Evolutionary conservation across 2,329 filamentous ascomycete genomes (phyloP), one percentile per base, ranked within the genome.

Genomic region (Botrytis paeoniae): DNA sequence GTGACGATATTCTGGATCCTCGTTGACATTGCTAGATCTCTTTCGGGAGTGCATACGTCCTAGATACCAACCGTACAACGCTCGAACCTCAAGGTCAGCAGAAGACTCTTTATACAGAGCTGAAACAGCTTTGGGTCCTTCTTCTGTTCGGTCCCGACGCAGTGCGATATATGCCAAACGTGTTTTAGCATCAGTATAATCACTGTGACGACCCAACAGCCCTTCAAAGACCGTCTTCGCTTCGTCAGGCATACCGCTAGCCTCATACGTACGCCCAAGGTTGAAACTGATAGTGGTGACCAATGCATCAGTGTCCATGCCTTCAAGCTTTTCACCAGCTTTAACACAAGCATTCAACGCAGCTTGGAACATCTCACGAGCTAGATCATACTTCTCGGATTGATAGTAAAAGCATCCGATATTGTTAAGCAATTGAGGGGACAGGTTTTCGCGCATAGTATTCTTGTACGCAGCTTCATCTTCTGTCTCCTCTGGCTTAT

Each of bases 281-380:
- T 98, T 99, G 86, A 96, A 99, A 81, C 94, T 97, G 81, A 99
- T 97, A 4, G 95, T 97, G 0, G 95, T 97, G 39, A 98, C 92
- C 7, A 99, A 86, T 22, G 94, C 94, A 82, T 99, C 96, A 0
- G 92, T 95, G 80, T 98, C 96, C 75, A 91, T 87, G 1, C 89
- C 88, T 70, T 91, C 88, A 74, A 94, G 92, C 78, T 89, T 91
- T 78, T 94, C 91, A 64, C 90, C 89, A 75, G 94, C 91, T 78
- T 92, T 92, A 78, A 97, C 90, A 80, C 95, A 98, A 25, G 95
- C 93, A 75, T 92, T 92, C 71, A 99, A 84, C 0, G 95, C 96
- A n/a, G 93, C 91, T 81, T 99, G 93, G 81, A 98, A 99, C 83
- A 97, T 88, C 69, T 95, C 91, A 76, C 93, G 91, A 35, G 96